These are phyloP conservation scores for Aspergillus leporis DNA, from an alignment of 495 filamentous ascomycete species.

Conservation along the genomic window DNA sequence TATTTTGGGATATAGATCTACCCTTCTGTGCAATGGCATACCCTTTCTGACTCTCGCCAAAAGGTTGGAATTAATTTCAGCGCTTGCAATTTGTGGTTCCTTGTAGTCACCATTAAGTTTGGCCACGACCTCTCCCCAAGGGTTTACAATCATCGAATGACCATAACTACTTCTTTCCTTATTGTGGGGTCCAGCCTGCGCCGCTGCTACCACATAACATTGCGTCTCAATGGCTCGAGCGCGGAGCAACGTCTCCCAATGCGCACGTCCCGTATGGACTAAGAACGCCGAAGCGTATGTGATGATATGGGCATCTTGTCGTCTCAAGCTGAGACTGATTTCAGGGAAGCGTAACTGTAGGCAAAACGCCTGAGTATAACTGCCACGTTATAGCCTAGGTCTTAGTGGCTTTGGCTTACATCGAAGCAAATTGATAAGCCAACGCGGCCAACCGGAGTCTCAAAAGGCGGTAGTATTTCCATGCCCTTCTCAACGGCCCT, in stretches of 20 bases:
- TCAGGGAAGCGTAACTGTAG: constrained; percentile 76
- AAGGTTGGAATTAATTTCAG: constrained; percentile 51
- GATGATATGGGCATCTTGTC: constrained; percentile 71
- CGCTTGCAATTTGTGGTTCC: constrained; percentile 53
- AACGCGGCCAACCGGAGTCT: constrained; percentile 70
- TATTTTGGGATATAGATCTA: constrained; percentile 63
- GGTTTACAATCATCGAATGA: constrained; percentile 84
- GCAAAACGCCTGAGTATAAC: neutral
- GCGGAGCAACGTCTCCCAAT: constrained; percentile 78
- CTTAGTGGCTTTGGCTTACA: constrained; percentile 40
- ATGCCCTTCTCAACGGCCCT: constrained; percentile 62
- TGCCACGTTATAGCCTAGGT: neutral
- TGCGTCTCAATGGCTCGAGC: constrained; percentile 90
- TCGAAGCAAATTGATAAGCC: constrained; percentile 89
- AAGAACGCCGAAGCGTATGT: constrained; percentile 92
- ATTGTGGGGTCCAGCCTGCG: constrained; percentile 80
- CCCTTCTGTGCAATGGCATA: constrained; percentile 64
- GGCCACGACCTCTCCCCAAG: constrained; percentile 79
- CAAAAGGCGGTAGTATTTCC: constrained; percentile 64
- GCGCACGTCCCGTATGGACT: constrained; percentile 78
- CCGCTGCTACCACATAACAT: constrained; percentile 82
- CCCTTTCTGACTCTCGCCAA: constrained; percentile 55
- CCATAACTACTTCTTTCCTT: constrained; percentile 82
- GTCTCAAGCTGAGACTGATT: constrained; percentile 63
- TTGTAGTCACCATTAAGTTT: constrained; percentile 54